These are phyloP conservation scores for Malania oleifera DNA, from an alignment of 164 flowering plant species.

Conservation along the genomic window DNA sequence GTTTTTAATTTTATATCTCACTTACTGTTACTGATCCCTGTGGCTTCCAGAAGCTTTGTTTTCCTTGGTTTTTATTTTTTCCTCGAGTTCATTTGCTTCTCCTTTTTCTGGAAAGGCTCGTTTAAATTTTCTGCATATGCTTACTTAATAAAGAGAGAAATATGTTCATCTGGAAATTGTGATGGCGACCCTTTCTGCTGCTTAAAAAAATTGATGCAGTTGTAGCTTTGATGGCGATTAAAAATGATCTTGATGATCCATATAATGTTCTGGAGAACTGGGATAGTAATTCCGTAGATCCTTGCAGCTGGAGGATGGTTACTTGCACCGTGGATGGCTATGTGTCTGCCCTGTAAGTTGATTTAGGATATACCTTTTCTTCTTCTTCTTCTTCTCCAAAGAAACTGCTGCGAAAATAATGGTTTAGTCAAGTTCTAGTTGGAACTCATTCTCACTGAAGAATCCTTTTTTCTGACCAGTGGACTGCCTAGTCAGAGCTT, in stretches of 20 bases:
- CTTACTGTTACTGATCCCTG: neutral
- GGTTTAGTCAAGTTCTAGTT: neutral
- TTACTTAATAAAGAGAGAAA: neutral
- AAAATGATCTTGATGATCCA: constrained; percentile 63
- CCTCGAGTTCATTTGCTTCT: neutral
- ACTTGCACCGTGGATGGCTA: constrained; percentile 76
- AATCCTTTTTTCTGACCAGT: constrained; percentile 33
- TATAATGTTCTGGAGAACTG: constrained; percentile 85
- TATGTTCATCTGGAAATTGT: neutral
- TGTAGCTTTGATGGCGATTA: constrained; percentile 79
- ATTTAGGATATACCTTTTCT: neutral
- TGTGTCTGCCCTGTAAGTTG: constrained; percentile 79
- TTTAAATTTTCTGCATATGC: neutral
- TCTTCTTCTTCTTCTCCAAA: neutral
- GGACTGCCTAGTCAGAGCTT: constrained; percentile 82
- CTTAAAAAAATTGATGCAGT: constrained; percentile 41
- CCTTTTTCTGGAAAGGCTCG: neutral
- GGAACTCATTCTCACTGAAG: constrained; percentile 1
- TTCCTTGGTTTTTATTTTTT: neutral
- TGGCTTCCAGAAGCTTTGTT: neutral
- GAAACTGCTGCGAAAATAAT: neutral
- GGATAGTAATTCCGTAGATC: constrained; percentile 94
- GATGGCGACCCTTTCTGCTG: neutral
- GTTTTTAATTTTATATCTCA: neutral
- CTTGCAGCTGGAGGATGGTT: constrained; percentile 98